Evolutionary conservation across 805 yeast genomes (phyloP).

Genomic region (Candida silvatica): DNA sequence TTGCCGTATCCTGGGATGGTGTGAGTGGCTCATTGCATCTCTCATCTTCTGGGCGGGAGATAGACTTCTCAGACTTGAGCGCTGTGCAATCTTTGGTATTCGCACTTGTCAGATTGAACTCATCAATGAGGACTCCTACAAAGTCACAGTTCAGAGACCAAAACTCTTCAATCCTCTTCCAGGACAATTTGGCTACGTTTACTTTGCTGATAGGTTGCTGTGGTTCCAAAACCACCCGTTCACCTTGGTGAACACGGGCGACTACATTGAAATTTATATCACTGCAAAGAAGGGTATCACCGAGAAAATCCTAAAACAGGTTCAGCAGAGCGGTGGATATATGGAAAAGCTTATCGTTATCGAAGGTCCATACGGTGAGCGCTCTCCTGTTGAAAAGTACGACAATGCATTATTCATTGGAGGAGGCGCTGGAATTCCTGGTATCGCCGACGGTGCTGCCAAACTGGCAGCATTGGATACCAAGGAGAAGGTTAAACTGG

Average conservation of each 20-base stretch:
- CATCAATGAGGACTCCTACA: constrained; percentile 27
- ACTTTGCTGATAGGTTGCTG: constrained; percentile 39
- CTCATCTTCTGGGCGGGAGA: constrained; percentile 45
- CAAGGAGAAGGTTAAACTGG: constrained; percentile 31
- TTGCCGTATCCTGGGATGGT: constrained; percentile 28
- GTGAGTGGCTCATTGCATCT: constrained; percentile 27
- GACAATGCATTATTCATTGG: constrained; percentile 48
- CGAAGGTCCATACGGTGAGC: constrained; percentile 68
- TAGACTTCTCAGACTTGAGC: constrained; percentile 34
- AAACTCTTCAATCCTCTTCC: constrained; percentile 39
- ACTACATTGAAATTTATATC: constrained; percentile 31
- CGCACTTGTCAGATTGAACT: constrained; percentile 13
- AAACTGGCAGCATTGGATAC: neutral
- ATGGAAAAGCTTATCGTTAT: constrained; percentile 27
- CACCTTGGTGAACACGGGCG: constrained; percentile 36
- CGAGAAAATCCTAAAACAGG: constrained; percentile 25
- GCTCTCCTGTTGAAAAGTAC: constrained; percentile 38
- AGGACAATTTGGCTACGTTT: constrained; percentile 47
- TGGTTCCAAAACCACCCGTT: constrained; percentile 75
- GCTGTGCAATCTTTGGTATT: constrained; percentile 16
- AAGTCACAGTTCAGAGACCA: constrained; percentile 42
- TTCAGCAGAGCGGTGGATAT: constrained; percentile 20
- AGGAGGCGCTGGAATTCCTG: constrained; percentile 70
- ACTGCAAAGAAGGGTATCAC: constrained; percentile 50
- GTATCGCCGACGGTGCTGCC: constrained; percentile 31